These are phyloP conservation scores for Phellinidium pouzarii DNA, from an alignment of 1,284 basidiomycete species.

Conservation along the genomic window DNA sequence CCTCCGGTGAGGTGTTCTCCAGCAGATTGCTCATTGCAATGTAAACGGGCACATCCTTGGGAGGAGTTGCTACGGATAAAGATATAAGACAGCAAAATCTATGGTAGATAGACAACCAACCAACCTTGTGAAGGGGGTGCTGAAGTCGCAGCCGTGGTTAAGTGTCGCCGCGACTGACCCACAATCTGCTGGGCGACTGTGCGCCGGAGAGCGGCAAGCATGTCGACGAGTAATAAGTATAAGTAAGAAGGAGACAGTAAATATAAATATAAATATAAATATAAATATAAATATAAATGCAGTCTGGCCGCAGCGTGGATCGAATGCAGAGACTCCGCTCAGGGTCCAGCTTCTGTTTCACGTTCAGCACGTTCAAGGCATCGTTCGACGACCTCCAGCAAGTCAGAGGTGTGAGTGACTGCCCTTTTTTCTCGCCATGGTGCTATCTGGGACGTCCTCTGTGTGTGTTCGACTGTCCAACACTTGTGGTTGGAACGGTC, in stretches of 20 bases:
- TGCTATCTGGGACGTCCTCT: not conserved
- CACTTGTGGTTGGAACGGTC: not conserved
- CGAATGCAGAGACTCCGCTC: not conserved
- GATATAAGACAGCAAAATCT: slow-evolving; percentile 28
- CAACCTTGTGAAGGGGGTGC: not conserved
- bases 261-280: not conserved
- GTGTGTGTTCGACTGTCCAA: not conserved
- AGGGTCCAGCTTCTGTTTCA: not conserved
- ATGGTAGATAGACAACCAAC: not conserved
- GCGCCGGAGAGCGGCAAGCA: slow-evolving; percentile 12
- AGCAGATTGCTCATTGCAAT: slow-evolving; percentile 54
- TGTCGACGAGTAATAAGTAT: not conserved
- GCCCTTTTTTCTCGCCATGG: not conserved
- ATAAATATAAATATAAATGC: not conserved
- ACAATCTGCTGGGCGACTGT: slow-evolving; percentile 3
- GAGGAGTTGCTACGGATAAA: slow-evolving; percentile 20
- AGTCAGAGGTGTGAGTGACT: slow-evolving; percentile 15
- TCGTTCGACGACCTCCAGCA: slow-evolving; percentile 14
- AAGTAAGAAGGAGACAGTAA: too few species aligned
- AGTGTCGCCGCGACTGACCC: not conserved
- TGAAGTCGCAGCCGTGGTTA: not conserved
- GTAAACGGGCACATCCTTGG: slow-evolving; percentile 31
- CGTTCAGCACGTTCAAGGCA: not conserved
- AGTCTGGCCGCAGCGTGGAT: not conserved
- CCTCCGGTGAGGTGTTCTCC: slow-evolving; percentile 31